Conservation (phyloP, 257 asterid genomes). For the Solanum pinnatisectum region DNA sequence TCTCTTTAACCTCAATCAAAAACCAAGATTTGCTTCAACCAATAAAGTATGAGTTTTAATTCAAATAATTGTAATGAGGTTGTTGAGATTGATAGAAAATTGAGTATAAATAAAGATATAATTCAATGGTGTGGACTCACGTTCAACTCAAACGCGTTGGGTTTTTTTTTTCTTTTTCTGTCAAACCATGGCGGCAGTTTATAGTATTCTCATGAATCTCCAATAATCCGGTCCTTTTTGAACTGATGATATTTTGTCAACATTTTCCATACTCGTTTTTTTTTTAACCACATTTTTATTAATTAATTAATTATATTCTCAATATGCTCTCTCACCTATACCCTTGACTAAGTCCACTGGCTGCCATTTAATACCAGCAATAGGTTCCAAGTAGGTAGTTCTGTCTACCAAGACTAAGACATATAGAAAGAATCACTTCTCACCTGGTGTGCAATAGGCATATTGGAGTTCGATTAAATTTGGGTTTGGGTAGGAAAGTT, state of each 20-base stretch:
- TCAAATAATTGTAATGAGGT: background rate
- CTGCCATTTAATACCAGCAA: accelerated
- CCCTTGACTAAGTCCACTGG: background rate
- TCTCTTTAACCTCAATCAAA: constrained; percentile 3
- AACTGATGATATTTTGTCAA: background rate
- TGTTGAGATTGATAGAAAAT: background rate
- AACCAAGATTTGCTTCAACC: background rate
- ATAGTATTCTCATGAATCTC: background rate
- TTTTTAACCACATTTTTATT: too few relatives aligned
- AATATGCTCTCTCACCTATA: background rate
- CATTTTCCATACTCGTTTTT: background rate
- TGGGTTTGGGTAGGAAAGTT: accelerated
- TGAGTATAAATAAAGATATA: background rate
- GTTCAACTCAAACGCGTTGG: background rate
- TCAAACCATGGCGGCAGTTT: background rate
- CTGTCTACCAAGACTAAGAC: too few relatives aligned
- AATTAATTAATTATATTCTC: too few relatives aligned
- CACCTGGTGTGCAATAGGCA: accelerated
- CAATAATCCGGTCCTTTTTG: background rate
- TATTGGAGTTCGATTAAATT: accelerated
- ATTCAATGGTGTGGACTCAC: background rate
- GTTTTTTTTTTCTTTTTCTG: too few relatives aligned
- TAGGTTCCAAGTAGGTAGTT: accelerated
- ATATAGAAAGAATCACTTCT: too few relatives aligned
- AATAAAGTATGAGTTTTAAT: background rate